Base-by-base conservation (phyloP, 441 rosid genomes). In the Kokia cookei region DNA sequence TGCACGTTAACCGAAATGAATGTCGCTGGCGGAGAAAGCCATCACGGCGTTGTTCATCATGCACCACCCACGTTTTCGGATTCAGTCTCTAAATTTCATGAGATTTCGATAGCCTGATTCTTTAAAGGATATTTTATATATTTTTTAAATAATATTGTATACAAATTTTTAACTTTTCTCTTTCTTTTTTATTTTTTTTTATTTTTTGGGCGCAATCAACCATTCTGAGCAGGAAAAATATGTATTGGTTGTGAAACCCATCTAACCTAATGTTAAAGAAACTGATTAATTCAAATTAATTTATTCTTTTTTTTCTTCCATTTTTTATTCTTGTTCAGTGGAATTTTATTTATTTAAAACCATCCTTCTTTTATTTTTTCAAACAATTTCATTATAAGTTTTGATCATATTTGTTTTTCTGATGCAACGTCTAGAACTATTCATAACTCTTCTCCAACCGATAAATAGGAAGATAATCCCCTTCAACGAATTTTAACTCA, bases 1-100 rank as follows among this genome's bases (percentile, higher is more conserved):
- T 83, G 91, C 78, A 43, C 78, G 0, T 74, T 80, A 26, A 43
- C 15, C 4, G 35, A 65, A 12, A 76, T 13, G 84, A 71, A 84
- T 64, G 66, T 73, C 1, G 87, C 19, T 5, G 22, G 22, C 2
- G 7, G 55, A 51, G 19, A 22, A 15, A 9, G 65, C 22, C 3
- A 7, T 2, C 1, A 3, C 27, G 1, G 26, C 11, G 26, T 11
- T 24, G 11, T 5, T 43, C 29, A 24, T 1, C 17, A 35, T 15
- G 5, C 13, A 7, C 48, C 55, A 37, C 54, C 11, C 5, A 62
- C 29, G 32, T 22, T 43, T 22, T 26, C 17, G 45, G 17, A 24
- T 42, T 27, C 32, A 24, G 9, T 72, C 43, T 71, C 7, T 14
- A 51, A 51, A 51, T 4, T 5, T 32, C 35, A 63, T 37, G 5